These are phyloP conservation scores for Scheffersomyces segobiensis DNA, from an alignment of 1,139 yeast species.

Conservation along the genomic window DNA sequence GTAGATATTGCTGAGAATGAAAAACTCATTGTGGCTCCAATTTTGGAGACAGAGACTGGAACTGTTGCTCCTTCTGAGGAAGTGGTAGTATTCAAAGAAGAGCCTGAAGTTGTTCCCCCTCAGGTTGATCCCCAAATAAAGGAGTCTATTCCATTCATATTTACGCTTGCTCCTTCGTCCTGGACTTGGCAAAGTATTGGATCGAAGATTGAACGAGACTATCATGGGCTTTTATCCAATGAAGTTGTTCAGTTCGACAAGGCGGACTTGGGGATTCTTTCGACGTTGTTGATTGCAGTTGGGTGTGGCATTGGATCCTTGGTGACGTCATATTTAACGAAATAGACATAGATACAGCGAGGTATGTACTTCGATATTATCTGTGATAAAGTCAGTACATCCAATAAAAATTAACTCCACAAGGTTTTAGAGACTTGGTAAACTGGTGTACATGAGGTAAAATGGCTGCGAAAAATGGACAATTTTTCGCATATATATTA, in stretches of 20 bases:
- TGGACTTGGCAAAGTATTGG: constrained; percentile 20
- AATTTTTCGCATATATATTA: no score
- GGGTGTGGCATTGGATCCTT: constrained; percentile 26
- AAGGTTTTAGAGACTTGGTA: neutral
- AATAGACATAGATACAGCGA: neutral
- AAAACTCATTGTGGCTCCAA: neutral
- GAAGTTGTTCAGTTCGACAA: constrained; percentile 24
- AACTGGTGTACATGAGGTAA: neutral
- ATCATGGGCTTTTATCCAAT: constrained; percentile 19
- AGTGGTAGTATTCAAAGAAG: neutral
- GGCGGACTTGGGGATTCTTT: constrained; percentile 23
- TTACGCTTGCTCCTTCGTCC: neutral
- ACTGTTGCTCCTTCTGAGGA: neutral
- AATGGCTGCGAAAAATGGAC: neutral
- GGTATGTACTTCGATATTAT: neutral
- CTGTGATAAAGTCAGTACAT: neutral
- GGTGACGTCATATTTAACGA: constrained; percentile 10
- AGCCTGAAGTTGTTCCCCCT: neutral
- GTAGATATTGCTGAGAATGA: constrained; percentile 21
- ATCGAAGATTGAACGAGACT: constrained; percentile 13
- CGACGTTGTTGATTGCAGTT: constrained; percentile 16
- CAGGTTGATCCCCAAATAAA: neutral
- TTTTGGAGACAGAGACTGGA: neutral
- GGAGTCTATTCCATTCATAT: neutral
- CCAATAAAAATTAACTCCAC: no score